Evolutionary conservation across 805 yeast genomes (phyloP).

Genomic region (Cyberlindnera petersonii): DNA sequence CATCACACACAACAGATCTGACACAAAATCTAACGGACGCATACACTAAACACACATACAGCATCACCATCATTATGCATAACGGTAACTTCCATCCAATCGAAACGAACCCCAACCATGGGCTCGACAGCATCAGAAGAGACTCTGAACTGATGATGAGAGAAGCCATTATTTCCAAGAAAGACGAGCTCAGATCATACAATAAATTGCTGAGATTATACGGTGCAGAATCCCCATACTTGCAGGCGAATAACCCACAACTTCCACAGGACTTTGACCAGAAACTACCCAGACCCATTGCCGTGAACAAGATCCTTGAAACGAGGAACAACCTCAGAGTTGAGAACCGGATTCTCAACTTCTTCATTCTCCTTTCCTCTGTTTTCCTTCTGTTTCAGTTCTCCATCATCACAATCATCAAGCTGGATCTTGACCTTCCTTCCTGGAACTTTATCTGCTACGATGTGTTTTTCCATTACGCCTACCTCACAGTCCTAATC

Average conservation of each 20-base stretch:
- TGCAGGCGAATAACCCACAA: constrained; percentile 7
- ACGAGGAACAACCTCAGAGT: constrained; percentile 13
- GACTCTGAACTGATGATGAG: constrained; percentile 13
- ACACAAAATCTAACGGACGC: too few relatives aligned
- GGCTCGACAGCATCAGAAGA: constrained; percentile 5
- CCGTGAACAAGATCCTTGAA: constrained; percentile 18
- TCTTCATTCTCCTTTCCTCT: constrained; percentile 17
- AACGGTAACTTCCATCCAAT: constrained; percentile 9
- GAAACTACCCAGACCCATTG: background rate
- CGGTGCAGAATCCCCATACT: constrained; percentile 15
- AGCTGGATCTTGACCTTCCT: constrained; percentile 18
- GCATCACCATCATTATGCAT: constrained; percentile 2
- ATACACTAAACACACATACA: too few relatives aligned
- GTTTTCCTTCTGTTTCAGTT: constrained; percentile 19
- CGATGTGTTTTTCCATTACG: constrained; percentile 15
- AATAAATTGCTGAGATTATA: constrained; percentile 15
- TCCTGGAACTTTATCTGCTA: constrained; percentile 7
- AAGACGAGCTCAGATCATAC: constrained; percentile 15
- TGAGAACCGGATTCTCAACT: constrained; percentile 19
- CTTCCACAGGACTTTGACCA: background rate
- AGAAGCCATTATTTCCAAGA: constrained; percentile 15
- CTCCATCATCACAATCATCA: constrained; percentile 17
- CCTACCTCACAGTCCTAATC: constrained; percentile 12
- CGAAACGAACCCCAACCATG: constrained; percentile 8
- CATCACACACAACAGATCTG: too few relatives aligned